A percentile compares a stretch with the other conserved stretches of the same genome.
Conservation (phyloP, 1,284 basidiomycete genomes). For the Pyrrhoderma noxium region DNA sequence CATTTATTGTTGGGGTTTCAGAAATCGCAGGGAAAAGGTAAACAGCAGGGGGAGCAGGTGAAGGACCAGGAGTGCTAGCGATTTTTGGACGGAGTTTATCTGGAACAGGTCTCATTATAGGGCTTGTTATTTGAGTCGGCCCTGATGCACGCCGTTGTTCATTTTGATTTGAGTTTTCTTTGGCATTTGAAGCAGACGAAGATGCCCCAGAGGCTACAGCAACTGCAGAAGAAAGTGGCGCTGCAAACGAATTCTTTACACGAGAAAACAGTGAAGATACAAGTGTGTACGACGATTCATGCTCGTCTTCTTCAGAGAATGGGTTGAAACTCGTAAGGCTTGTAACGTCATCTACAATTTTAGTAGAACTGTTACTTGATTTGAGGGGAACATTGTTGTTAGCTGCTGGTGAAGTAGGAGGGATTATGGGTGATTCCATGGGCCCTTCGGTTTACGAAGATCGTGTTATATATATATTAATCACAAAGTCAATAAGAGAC, state of each 20-base stretch:
- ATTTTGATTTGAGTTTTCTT: slow-evolving; percentile 25
- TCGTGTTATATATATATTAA: no score
- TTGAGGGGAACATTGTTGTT: slow-evolving; percentile 40
- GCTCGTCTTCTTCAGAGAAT: slow-evolving; percentile 79
- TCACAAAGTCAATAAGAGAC: no score
- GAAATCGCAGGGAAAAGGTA: slow-evolving; percentile 76
- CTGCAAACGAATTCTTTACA: slow-evolving; percentile 67
- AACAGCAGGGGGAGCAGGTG: slow-evolving; percentile 61
- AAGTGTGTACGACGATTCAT: slow-evolving; percentile 74
- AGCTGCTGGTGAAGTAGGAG: slow-evolving; percentile 21
- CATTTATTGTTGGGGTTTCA: slow-evolving; percentile 58
- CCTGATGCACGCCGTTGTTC: slow-evolving; percentile 52
- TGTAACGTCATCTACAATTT: slow-evolving; percentile 53
- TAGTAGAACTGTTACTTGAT: slow-evolving; percentile 52
- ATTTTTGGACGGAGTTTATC: slow-evolving; percentile 54
- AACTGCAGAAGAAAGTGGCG: slow-evolving; percentile 48
- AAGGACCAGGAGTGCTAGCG: slow-evolving; percentile 39
- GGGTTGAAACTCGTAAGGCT: slow-evolving; percentile 78
- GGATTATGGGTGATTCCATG: slow-evolving; percentile 22
- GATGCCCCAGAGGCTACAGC: slow-evolving; percentile 32
- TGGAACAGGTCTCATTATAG: slow-evolving; percentile 37
- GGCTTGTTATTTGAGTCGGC: slow-evolving; percentile 34
- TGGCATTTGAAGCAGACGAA: slow-evolving; percentile 17
- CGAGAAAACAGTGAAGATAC: slow-evolving; percentile 70
- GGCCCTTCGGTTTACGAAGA: no score